Percentiles rank a stretch among this genome's conserved stretches.
phyloP scores from a whole-genome alignment of 768 basidiomycete species.

The Sporobolomyces phaffii region DNA sequence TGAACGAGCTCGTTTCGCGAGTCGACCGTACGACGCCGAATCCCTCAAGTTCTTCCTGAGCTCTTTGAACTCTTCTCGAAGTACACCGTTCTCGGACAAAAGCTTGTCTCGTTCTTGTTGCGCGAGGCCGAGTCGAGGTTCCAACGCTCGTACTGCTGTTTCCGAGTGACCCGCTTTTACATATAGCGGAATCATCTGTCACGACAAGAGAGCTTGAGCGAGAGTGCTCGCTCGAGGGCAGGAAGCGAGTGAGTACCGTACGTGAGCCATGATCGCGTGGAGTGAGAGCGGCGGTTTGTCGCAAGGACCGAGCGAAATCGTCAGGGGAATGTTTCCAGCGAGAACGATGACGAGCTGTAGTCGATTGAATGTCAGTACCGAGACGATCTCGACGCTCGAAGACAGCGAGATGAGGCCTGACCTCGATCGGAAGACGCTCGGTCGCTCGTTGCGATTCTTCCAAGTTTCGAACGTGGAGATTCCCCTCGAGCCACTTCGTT shows the following conservation, averaged over 20 bases:
- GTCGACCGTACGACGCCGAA: background rate
- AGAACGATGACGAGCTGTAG: background rate
- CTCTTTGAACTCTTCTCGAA: background rate
- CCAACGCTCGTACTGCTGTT: background rate
- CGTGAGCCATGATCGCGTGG: background rate
- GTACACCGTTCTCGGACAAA: background rate
- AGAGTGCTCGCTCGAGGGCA: too few species aligned
- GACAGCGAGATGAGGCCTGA: background rate
- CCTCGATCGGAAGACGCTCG: background rate
- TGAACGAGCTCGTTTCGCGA: background rate
- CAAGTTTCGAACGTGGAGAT: background rate
- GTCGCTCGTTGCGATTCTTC: too few species aligned
- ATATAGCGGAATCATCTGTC: background rate
- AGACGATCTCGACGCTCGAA: too few species aligned
- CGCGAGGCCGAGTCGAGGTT: background rate
- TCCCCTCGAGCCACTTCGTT: background rate
- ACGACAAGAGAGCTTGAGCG: too few species aligned
- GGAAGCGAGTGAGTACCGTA: background rate
- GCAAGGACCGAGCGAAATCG: background rate
- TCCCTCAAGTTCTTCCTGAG: background rate
- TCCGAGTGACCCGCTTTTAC: background rate
- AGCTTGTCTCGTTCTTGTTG: background rate
- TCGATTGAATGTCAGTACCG: background rate
- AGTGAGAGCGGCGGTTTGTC: background rate
- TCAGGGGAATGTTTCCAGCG: background rate